Evolutionary conservation across 768 basidiomycete genomes (phyloP).

Genomic region (Hygrocybe punicea): DNA sequence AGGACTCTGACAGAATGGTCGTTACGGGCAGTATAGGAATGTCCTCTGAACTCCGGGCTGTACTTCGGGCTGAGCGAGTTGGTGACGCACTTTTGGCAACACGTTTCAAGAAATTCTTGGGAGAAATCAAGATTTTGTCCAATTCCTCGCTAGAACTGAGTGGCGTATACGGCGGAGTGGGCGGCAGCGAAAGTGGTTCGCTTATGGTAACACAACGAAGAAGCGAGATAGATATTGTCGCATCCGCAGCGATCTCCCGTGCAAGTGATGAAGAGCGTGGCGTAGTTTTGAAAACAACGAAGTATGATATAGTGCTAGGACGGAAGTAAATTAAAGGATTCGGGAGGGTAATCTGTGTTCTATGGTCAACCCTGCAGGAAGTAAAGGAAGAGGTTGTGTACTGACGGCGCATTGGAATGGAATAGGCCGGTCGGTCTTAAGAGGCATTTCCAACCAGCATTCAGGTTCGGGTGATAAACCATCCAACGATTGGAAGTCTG

Average conservation of each 20-base stretch:
- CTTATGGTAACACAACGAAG: slow-evolving; percentile 57
- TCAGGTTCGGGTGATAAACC: slow-evolving; percentile 41
- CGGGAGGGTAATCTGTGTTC: slow-evolving; percentile 58
- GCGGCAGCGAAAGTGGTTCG: slow-evolving; percentile 39
- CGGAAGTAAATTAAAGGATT: slow-evolving; percentile 60
- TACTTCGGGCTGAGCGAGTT: slow-evolving; percentile 17
- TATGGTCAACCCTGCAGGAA: slow-evolving; percentile 1
- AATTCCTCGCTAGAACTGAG: slow-evolving; percentile 45
- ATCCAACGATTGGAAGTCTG: slow-evolving; percentile 57
- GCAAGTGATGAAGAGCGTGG: slow-evolving; percentile 53
- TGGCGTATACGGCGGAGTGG: slow-evolving; percentile 50
- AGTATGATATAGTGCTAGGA: slow-evolving; percentile 61
- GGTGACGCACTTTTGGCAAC: slow-evolving; percentile 33
- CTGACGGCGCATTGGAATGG: slow-evolving; percentile 67
- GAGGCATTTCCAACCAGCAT: slow-evolving; percentile 67
- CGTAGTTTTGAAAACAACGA: slow-evolving; percentile 67
- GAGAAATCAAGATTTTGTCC: slow-evolving; percentile 20
- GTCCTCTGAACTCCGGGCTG: slow-evolving; percentile 33
- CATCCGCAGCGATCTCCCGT: slow-evolving; percentile 66
- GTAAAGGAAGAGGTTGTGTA: slow-evolving; percentile 8
- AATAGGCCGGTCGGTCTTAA: slow-evolving; percentile 58
- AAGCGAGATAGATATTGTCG: slow-evolving; percentile 66
- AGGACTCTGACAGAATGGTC: slow-evolving; percentile 41
- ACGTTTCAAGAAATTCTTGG: slow-evolving; percentile 34
- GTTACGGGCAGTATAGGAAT: slow-evolving; percentile 41